Percentiles rank a stretch among this genome's conserved stretches.
Evolutionary conservation across 169 alveolate genomes (phyloP).

Genomic region (Plasmodium gonderi): DNA sequence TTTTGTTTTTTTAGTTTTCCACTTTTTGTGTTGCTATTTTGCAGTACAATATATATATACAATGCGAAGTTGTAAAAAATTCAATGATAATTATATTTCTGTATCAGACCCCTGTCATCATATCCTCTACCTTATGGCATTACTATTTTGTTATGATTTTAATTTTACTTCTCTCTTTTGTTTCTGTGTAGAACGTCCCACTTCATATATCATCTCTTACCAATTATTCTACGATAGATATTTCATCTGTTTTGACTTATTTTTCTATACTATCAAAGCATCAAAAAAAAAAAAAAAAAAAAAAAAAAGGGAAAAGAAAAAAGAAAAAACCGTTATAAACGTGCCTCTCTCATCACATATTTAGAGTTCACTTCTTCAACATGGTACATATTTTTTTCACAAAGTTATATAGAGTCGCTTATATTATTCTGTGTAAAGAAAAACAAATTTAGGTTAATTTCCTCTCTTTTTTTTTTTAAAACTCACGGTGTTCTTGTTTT

Average conservation of each 20-base stretch:
- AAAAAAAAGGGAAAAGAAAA: not conserved
- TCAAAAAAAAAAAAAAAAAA: not conserved
- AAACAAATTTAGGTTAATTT: not conserved
- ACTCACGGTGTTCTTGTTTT: not conserved
- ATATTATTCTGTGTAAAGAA: not conserved
- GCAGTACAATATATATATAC: too few relatives aligned
- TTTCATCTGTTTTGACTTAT: not conserved
- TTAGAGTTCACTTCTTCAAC: not conserved
- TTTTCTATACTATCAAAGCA: not conserved
- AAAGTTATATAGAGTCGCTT: not conserved
- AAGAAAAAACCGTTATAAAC: not conserved
- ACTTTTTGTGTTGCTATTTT: not conserved
- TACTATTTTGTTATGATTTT: too few relatives aligned
- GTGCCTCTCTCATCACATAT: not conserved
- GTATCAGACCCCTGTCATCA: too few relatives aligned
- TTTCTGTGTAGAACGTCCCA: too few relatives aligned
- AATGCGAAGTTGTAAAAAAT: too few relatives aligned
- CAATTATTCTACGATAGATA: not conserved
- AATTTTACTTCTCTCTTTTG: too few relatives aligned
- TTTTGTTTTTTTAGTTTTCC: not conserved
- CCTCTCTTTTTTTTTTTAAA: not conserved
- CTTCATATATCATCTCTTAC: not conserved
- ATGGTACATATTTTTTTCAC: not conserved
- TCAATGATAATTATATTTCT: too few relatives aligned
- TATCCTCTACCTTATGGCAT: too few relatives aligned